Percentiles rank a stretch among this genome's conserved stretches.
phyloP scores from a whole-genome alignment of 1,284 basidiomycete species.

The Sanghuangporus sanghuang region DNA sequence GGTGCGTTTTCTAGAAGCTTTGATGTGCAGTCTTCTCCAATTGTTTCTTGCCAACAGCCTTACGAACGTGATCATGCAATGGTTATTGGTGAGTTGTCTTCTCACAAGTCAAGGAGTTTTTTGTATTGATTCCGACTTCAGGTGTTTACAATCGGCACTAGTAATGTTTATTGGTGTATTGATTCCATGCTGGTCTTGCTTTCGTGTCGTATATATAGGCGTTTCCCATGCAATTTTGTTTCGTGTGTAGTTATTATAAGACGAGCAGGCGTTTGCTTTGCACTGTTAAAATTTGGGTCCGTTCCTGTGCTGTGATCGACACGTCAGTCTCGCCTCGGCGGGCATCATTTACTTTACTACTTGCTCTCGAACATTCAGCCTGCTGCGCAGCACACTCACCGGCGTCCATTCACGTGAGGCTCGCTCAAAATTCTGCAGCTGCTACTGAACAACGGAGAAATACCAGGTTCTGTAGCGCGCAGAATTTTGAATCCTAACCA shows the following conservation, averaged over 20 bases:
- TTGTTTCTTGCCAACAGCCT: slow-evolving; percentile 32
- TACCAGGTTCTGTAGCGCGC: neutral
- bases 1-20: slow-evolving; percentile 12
- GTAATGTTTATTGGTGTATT: slow-evolving; percentile 18
- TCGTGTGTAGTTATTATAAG: neutral
- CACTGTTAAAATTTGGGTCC: neutral
- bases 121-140: slow-evolving; percentile 23
- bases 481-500: neutral
- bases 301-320: neutral
- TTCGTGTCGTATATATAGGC: slow-evolving; percentile 10
- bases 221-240: neutral
- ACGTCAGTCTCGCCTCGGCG: neutral
- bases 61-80: slow-evolving; percentile 83
- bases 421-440: neutral
- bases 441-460: neutral
- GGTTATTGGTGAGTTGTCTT: slow-evolving; percentile 52
- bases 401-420: neutral
- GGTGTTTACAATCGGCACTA: slow-evolving; percentile 50
- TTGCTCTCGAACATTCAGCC: neutral
- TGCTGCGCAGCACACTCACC: neutral
- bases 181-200: slow-evolving; percentile 11
- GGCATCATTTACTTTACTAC: neutral
- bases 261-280: neutral
- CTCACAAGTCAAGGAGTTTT: neutral
- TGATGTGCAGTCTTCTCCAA: neutral